Evolutionary conservation across 2,329 filamentous ascomycete genomes (phyloP), one percentile per base, ranked within the genome.

Genomic region (Aspergillus sp.): DNA sequence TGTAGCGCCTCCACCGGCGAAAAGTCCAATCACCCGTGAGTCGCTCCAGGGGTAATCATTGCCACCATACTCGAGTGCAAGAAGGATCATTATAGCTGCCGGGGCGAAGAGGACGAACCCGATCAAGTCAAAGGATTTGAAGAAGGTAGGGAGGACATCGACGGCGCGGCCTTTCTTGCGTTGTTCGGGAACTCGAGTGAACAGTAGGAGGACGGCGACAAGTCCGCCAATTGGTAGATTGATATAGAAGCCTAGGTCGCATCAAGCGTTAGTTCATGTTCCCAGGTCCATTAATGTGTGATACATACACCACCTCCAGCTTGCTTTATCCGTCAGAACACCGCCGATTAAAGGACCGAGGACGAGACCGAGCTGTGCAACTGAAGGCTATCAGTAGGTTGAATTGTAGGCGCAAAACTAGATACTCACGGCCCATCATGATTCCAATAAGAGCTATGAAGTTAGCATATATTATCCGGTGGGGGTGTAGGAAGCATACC

Each of bases 41-140:
- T 59, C 79, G 60, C 71, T 76, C 85, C 85, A 88, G 4, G 84
- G 54, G 58, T 83, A 82, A 25, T 80, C 71, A 45, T 80, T 75
- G 8, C 85, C 85, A 15, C 84, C 85, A 81, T 83, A 87, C 66
- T 87, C 82, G 43, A 87, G 75, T 7, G 84, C 85, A 4, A 88
- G 77, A 8, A 87, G 74, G 13, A 87, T 76, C 66, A 80, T 83
- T 63, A 86, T 71, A 50, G 86, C 78, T 43, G 81, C 79, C 1
- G 84, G 82, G 30, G 85, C 77, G 67, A 86, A 80, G 61, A 85
- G 73, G n/a, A 71, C 71, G 2, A 81, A 80, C 30, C 85, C 84
- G 9, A 79, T 49, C 9, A 84, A 71, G 67, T 87, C 85, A 50
- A 87, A 75, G 63, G 81, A 76, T 43, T 62, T 48, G 3, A 66